phyloP scores from a whole-genome alignment of 495 filamentous ascomycete species.

The Geoglossum glabrum region DNA sequence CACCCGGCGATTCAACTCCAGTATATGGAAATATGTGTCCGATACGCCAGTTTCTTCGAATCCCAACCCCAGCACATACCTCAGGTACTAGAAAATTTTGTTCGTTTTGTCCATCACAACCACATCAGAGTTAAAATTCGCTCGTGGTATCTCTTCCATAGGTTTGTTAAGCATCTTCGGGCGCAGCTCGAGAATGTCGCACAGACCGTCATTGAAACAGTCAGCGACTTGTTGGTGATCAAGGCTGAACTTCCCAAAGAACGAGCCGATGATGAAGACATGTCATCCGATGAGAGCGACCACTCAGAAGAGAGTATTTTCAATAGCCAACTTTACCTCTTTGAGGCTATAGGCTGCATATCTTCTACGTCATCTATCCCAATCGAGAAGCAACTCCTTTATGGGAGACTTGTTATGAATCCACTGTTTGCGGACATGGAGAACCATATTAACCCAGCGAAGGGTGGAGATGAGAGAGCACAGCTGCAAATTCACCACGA shows the following conservation, averaged over 20 bases:
- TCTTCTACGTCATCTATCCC: slow-evolving; percentile 58
- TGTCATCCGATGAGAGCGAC: slow-evolving; percentile 80
- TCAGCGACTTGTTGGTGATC: slow-evolving; percentile 73
- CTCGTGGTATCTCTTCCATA: slow-evolving; percentile 92
- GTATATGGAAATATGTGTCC: slow-evolving; percentile 95
- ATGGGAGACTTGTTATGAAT: slow-evolving; percentile 64
- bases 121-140: slow-evolving; percentile 67
- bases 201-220: slow-evolving; percentile 72
- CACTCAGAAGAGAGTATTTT: slow-evolving; percentile 77
- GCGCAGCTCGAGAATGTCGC: slow-evolving; percentile 70
- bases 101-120: slow-evolving; percentile 68
- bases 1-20: slow-evolving; percentile 86
- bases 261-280: slow-evolving; percentile 63
- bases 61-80: slow-evolving; percentile 57
- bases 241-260: slow-evolving; percentile 67
- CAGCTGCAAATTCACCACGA: slow-evolving; percentile 83
- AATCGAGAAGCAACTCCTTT: slow-evolving; percentile 61
- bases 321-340: slow-evolving; percentile 76
- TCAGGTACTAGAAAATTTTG: slow-evolving; percentile 77
- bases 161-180: slow-evolving; percentile 76
- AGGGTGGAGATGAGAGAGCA: slow-evolving; percentile 58
- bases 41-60: slow-evolving; percentile 87
- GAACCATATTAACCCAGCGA: slow-evolving; percentile 49
- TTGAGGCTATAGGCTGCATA: slow-evolving; percentile 82
- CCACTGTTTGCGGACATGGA: slow-evolving; percentile 77